phyloP scores from a whole-genome alignment of 2,329 filamentous ascomycete genomes.

The Penicillium polonicum region DNA sequence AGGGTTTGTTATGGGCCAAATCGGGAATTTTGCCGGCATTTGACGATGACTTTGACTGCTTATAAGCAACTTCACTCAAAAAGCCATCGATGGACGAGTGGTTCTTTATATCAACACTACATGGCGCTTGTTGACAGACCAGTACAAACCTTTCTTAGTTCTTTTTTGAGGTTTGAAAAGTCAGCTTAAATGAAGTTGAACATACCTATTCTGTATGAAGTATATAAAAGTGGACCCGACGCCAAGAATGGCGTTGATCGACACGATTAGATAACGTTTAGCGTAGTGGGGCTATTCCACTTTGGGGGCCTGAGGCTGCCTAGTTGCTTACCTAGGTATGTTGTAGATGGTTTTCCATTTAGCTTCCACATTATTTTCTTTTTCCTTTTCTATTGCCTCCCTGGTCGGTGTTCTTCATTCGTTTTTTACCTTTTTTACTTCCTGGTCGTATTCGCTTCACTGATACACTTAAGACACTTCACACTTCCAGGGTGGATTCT shows the following conservation, averaged over 20 bases:
- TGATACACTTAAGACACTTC: background rate
- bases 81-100: background rate
- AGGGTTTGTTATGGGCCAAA: slow-evolving; percentile 29
- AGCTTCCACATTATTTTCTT: background rate
- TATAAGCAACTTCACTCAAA: background rate
- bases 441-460: background rate
- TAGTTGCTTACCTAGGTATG: background rate
- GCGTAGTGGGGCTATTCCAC: background rate
- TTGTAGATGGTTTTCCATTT: background rate
- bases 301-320: background rate
- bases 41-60: background rate
- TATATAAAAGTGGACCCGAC: background rate
- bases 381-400: background rate
- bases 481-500: background rate
- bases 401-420: background rate
- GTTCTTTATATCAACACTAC: background rate
- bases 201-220: background rate
- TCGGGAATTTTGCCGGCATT: background rate
- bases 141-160: too few species aligned
- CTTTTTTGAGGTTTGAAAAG: too few species aligned
- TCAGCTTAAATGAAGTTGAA: too few species aligned
- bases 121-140: background rate
- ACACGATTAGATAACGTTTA: background rate
- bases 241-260: background rate
- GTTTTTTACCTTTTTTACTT: background rate